Evolutionary conservation across 306 rosid genomes (phyloP).

Genomic region (Inga oerstediana): DNA sequence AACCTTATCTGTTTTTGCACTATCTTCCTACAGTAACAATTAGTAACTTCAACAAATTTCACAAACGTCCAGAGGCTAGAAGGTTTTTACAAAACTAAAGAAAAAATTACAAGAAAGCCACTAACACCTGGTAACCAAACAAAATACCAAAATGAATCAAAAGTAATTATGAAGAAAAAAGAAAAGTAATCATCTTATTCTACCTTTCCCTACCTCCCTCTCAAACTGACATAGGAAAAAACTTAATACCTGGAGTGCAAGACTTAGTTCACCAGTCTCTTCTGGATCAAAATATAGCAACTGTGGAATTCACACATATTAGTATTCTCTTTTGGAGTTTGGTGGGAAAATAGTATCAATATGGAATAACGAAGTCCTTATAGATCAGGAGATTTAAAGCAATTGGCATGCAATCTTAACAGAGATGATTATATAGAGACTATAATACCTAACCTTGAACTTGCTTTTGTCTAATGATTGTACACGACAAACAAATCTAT

Average conservation of each 20-base stretch:
- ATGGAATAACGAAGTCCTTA: constrained; percentile 5
- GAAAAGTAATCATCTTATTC: constrained; percentile 3
- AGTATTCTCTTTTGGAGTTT: not conserved
- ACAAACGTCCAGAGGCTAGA: constrained; percentile 26
- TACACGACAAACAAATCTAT: constrained; percentile 95
- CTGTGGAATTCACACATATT: constrained; percentile 44
- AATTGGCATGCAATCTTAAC: constrained; percentile 18
- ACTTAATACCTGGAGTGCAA: constrained; percentile 82
- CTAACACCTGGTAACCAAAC: constrained; percentile 1
- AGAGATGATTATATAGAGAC: constrained; percentile 12
- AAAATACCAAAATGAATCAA: not conserved
- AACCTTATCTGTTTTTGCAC: constrained; percentile 80
- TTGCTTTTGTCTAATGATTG: constrained; percentile 96
- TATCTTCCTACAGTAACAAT: constrained; percentile 73
- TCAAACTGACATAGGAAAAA: constrained; percentile 15
- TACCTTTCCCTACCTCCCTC: not conserved
- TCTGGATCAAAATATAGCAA: constrained; percentile 87
- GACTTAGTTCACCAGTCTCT: constrained; percentile 81
- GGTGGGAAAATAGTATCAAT: not conserved
- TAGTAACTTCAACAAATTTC: constrained; percentile 22
- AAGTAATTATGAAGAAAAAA: constrained; percentile 6
- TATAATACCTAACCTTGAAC: constrained; percentile 71
- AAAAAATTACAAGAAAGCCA: not conserved
- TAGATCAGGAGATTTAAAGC: constrained; percentile 12
- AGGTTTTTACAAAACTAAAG: not conserved